phyloP scores from a whole-genome alignment of 164 flowering plant genomes.

The Santalum album region DNA sequence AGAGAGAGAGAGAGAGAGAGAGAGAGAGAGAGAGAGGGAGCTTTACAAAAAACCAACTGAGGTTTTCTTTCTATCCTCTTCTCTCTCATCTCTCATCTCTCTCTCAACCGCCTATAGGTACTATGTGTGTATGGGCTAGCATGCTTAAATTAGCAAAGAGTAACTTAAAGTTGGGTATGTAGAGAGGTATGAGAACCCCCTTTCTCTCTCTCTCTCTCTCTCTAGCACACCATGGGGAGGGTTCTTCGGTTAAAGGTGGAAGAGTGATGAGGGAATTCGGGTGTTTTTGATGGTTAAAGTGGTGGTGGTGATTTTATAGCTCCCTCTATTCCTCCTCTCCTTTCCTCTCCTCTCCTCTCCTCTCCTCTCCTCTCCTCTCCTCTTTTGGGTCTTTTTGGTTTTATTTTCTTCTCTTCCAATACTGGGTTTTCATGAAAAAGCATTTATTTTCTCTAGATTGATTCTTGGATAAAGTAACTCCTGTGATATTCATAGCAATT shows the following conservation, averaged over 20 bases:
- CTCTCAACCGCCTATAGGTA: conserved; percentile 16
- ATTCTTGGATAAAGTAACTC: background rate
- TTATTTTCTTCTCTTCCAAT: no score
- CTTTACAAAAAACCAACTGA: conserved; percentile 8
- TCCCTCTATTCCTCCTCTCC: conserved; percentile 9
- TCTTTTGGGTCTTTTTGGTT: conserved; percentile 1
- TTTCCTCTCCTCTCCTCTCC: background rate
- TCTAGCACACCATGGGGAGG: background rate
- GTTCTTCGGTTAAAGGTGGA: conserved; percentile 62
- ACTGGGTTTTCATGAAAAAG: no score
- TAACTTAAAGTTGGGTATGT: background rate
- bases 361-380: background rate
- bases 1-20: no score
- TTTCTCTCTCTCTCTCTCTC: conserved; percentile 34
- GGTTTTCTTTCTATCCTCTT: background rate
- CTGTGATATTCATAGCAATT: no score
- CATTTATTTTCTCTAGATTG: no score
- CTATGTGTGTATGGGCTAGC: background rate
- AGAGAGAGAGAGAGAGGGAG: conserved; percentile 3
- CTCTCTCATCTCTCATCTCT: conserved; percentile 21
- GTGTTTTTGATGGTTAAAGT: conserved; percentile 48
- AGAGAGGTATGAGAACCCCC: conserved; percentile 23
- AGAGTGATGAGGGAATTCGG: conserved; percentile 28
- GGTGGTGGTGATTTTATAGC: conserved; percentile 28
- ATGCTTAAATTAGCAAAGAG: conserved; percentile 40